Percentiles rank a stretch among this genome's conserved stretches.
These are phyloP conservation scores for Apophysomyces elegans DNA, from an alignment of 371 early-diverging fungal species.

Conservation along the genomic window DNA sequence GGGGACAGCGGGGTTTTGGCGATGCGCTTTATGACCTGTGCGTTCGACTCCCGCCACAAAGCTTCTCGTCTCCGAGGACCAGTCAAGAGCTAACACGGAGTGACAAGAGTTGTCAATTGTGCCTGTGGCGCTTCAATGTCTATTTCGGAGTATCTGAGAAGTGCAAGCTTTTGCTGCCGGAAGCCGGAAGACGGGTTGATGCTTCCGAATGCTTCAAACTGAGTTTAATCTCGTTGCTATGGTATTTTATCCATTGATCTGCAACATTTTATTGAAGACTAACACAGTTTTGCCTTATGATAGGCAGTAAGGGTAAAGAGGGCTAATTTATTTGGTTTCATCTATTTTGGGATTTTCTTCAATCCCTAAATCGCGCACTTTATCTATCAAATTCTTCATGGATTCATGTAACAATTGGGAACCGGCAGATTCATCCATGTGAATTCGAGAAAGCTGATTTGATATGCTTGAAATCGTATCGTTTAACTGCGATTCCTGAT, in stretches of 20 bases:
- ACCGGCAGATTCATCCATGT: conserved; percentile 17
- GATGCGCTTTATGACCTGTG: not conserved
- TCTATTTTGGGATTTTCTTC: conserved; percentile 15
- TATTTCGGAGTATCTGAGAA: no score
- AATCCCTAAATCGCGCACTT: conserved; percentile 42
- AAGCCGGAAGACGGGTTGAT: no score
- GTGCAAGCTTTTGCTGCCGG: no score
- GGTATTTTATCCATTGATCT: no score
- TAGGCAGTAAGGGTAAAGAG: not conserved
- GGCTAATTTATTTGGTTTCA: not conserved
- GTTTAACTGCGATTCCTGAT: conserved; percentile 26
- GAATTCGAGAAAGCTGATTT: conserved; percentile 24
- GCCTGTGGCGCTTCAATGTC: not conserved
- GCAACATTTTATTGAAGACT: no score
- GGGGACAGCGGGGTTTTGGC: not conserved
- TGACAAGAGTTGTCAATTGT: not conserved
- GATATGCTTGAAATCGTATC: conserved; percentile 33
- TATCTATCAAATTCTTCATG: conserved; percentile 43
- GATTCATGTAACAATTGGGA: conserved; percentile 28
- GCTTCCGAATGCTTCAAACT: no score
- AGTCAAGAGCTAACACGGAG: no score
- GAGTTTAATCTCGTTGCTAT: no score
- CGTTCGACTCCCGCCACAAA: not conserved
- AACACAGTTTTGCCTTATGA: no score
- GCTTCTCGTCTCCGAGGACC: no score